Evolutionary conservation across 805 yeast genomes (phyloP).

Genomic region (Candida parachauliodes): DNA sequence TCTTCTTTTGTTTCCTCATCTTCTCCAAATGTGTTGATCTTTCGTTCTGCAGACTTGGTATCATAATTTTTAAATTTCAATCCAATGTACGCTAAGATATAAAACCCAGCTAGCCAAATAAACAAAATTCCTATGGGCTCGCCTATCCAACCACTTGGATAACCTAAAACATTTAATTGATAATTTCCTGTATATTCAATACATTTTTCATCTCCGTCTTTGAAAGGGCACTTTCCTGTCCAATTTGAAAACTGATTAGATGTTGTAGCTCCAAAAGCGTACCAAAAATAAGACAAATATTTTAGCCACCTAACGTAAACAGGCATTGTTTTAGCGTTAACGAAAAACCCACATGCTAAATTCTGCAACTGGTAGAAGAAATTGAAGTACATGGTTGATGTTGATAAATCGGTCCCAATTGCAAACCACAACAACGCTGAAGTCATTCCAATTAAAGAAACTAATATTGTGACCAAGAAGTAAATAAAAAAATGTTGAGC

Average conservation of each 20-base stretch:
- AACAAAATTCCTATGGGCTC: conserved; percentile 60
- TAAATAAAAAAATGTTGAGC: conserved; percentile 50
- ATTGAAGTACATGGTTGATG: conserved; percentile 58
- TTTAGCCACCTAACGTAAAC: conserved; percentile 86
- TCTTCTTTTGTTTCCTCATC: conserved; percentile 17
- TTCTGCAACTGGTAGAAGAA: conserved; percentile 66
- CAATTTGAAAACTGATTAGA: conserved; percentile 65
- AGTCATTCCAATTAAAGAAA: conserved; percentile 53
- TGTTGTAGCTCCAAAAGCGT: conserved; percentile 64
- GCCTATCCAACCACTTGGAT: conserved; percentile 58
- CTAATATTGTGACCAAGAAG: conserved; percentile 54
- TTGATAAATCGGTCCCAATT: conserved; percentile 55
- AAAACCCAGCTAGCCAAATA: conserved; percentile 57
- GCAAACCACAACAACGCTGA: conserved; percentile 54
- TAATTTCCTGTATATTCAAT: conserved; percentile 51
- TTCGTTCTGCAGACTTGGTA: conserved; percentile 44
- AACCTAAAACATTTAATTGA: conserved; percentile 56
- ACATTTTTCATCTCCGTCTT: conserved; percentile 19
- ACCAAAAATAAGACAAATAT: conserved; percentile 74
- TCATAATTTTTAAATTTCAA: conserved; percentile 50
- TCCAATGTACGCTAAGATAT: conserved; percentile 45
- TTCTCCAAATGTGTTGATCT: conserved; percentile 29
- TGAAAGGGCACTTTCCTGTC: conserved; percentile 53
- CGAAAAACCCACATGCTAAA: conserved; percentile 78
- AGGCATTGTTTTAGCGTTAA: conserved; percentile 69